These are phyloP conservation scores for Rostrohypoxylon terebratum DNA, from an alignment of 495 filamentous ascomycete species.

Conservation along the genomic window DNA sequence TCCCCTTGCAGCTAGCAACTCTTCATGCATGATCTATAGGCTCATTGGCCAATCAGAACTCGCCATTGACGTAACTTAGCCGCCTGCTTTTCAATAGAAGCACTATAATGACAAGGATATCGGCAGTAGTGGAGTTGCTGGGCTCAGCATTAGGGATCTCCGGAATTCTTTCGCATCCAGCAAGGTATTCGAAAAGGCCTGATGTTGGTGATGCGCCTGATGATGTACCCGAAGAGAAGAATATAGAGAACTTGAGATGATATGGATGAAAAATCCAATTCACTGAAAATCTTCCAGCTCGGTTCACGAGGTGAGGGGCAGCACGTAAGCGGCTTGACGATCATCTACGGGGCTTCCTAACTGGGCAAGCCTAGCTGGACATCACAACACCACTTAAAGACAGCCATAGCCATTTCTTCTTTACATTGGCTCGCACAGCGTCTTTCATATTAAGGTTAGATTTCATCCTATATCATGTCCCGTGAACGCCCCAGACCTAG, in stretches of 20 bases:
- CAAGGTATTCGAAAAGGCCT: background rate
- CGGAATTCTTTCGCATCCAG: background rate
- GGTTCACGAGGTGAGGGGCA: background rate
- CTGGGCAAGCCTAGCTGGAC: background rate
- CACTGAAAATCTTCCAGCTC: background rate
- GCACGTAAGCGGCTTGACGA: background rate
- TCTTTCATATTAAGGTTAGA: background rate
- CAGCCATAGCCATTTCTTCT: background rate
- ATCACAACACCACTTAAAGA: background rate
- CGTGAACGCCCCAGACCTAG: constrained; percentile 19
- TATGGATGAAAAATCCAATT: no score
- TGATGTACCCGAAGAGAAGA: no score
- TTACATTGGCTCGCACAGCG: background rate
- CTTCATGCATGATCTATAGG: constrained; percentile 6
- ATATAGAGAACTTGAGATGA: no score
- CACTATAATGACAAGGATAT: constrained; percentile 1
- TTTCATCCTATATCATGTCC: background rate
- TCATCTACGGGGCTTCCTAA: background rate
- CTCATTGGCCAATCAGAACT: background rate
- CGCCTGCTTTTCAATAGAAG: constrained; percentile 7
- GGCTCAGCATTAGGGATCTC: background rate
- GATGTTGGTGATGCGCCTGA: no score
- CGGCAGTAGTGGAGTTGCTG: background rate
- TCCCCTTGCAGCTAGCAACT: constrained; percentile 8
- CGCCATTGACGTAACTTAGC: background rate